Conservation (phyloP, 2,329 filamentous ascomycete genomes). For the Teratosphaeria destructans region DNA sequence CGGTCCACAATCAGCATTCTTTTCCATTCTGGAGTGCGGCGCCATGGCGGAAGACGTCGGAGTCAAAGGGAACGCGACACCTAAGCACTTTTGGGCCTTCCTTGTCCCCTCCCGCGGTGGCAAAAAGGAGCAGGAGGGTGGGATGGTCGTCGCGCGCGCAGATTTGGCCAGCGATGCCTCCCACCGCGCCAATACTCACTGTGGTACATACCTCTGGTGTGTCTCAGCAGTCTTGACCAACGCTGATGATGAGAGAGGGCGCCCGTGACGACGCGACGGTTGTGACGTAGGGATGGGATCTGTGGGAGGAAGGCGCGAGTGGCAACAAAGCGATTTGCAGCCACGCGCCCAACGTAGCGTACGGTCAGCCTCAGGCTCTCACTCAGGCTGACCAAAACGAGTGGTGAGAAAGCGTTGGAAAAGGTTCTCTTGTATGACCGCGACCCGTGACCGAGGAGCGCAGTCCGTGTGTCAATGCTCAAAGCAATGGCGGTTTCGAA, state of each 20-base stretch:
- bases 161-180: neutral
- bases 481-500: neutral
- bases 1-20: neutral
- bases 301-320: neutral
- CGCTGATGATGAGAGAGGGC: neutral
- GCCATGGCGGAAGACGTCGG: neutral
- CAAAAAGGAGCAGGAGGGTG: neutral
- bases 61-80: neutral
- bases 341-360: neutral
- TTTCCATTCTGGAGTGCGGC: neutral
- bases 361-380: neutral
- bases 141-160: neutral
- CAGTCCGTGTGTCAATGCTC: neutral
- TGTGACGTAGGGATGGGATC: neutral
- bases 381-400: neutral
- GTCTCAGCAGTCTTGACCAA: neutral
- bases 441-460: neutral
- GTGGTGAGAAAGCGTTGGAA: neutral
- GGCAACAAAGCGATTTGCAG: neutral
- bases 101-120: neutral
- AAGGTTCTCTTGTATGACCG: neutral
- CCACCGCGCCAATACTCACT: neutral
- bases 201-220: neutral
- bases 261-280: neutral
- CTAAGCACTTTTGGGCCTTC: neutral